Base-by-base conservation (phyloP, 2,329 filamentous ascomycete genomes). In the Trichoderma citrinoviride region DNA sequence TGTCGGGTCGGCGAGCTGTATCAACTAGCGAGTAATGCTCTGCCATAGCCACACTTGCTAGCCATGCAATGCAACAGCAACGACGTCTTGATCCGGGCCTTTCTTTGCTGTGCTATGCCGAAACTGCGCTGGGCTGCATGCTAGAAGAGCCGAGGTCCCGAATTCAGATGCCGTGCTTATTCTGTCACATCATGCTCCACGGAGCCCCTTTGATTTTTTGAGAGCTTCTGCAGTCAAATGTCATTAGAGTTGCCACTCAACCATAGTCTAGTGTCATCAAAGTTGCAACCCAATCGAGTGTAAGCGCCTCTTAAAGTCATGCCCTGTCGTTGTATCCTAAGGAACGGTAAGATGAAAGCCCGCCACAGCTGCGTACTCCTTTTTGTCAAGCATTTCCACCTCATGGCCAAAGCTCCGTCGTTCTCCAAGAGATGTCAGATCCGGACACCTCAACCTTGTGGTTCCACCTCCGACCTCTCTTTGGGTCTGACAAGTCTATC, bases 371-470 rank as follows among this genome's bases (percentile, higher is more conserved):
- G 21, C 17, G 19, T 47, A 17, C 33, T 61, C 44, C 17, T 50
- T 52, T 50, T 17, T 6, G 25, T 10, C 21, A 29, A 19, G 17
- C 21, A 52, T 21, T 10, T 23, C 17, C 4, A n/a, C 12, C 17
- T 72, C 74, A 87, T n/a, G 84, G 85, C 90, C 90, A 93, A 41
- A 90, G 76, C 76, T 93, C 90, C 14, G 84, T 81, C 72, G 83
- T 83, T 69, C 85, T 84, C 92, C 92, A 96, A 52, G 81, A 77
- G 27, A 73, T 76, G 21, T 78, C 57, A 78, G 77, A 68, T 79
- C 76, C 29, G 67, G 73, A 8, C 3, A 76, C 78, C 6, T 83
- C 80, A 70, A 87, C 85, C 27, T 82, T 87, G 77, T 93, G 94
- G 66, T 85, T 79, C 81, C 87, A 90, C 71, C 93, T 82, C 68